Base-by-base conservation (phyloP, 208 protist genomes). In the Trypanosoma congolense region DNA sequence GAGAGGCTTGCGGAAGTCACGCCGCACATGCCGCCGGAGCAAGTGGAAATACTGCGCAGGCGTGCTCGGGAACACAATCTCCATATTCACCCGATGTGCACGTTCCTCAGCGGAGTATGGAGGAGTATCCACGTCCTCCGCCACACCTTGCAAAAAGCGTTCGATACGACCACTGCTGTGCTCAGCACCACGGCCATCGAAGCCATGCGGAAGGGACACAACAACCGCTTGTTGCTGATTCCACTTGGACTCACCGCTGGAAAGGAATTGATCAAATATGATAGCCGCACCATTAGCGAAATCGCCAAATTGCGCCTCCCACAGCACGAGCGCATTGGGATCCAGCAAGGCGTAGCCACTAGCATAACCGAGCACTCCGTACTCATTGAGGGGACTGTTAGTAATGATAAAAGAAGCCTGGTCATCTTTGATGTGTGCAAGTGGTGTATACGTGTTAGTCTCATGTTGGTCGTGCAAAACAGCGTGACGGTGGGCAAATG, bases 1-100 rank as follows among this genome's bases (percentile, higher is more conserved):
- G 42, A 99, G 87, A n/a, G 97, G 84, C 68, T 99, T 99, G 58
- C 98, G 91, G 86, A 99, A 99, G 56, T 99, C 81, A 46, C 97
- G 80, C 73, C 89, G 86, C 38, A 98, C 57, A 73, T 99, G 98
- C 38, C 98, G 89, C 36, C 98, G 81, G 0, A 99, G 80, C 4
- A 97, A 80, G 70, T 99, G 98, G 85, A 98, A 99, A 87, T 98
- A 99, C 75, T 99, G 98, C 24, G 97, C 97, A 4, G 98, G 97
- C 2, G 96, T 98, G 12, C 85, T 94, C 4, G 83, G 84, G 79
- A 95, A 97, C 33, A 83, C 57, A 22, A 99, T 78, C 66, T 96
- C 83, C 67, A 79, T 92, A 73, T 95, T 96, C 24, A 90, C 71
- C 31, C 80, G 80, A 48, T 92, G 84, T 18, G 79, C 72, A 10